Percentiles rank a stretch among this genome's conserved stretches.
These are phyloP conservation scores for Claviceps sorghi DNA, from an alignment of 2,329 filamentous ascomycete genomes.

Conservation along the genomic window DNA sequence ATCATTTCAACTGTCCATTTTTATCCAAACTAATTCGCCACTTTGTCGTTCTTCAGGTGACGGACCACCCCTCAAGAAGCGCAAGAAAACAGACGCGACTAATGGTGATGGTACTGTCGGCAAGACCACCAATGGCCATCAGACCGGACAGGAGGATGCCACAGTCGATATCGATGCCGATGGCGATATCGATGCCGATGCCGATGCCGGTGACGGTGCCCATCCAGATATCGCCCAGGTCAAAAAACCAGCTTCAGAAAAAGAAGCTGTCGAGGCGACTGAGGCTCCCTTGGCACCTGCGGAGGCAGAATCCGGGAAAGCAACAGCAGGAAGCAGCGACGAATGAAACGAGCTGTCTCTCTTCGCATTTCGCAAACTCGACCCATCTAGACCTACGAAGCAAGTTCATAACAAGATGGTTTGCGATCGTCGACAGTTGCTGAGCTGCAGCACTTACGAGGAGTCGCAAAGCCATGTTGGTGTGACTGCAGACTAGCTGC, in stretches of 20 bases:
- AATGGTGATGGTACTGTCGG: slow-evolving; percentile 19
- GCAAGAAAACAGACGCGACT: slow-evolving; percentile 27
- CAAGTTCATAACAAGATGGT: not conserved
- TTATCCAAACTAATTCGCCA: not conserved
- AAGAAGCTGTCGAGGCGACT: slow-evolving; percentile 15
- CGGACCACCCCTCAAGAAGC: slow-evolving; percentile 36
- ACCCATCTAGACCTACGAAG: not conserved
- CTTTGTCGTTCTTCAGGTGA: slow-evolving; percentile 14
- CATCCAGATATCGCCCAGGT: slow-evolving; percentile 4
- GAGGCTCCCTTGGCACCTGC: slow-evolving; percentile 6
- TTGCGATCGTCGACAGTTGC: not conserved
- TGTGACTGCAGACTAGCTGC: slow-evolving; percentile 2
- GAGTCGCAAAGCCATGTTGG: not conserved
- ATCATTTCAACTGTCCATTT: not conserved
- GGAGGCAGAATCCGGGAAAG: slow-evolving; percentile 16
- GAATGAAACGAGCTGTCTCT: slow-evolving; percentile 11
- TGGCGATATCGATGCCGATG: slow-evolving; percentile 16
- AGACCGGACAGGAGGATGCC: slow-evolving; percentile 15
- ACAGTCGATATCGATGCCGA: slow-evolving; percentile 2
- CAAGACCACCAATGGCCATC: slow-evolving; percentile 20
- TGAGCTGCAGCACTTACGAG: not conserved
- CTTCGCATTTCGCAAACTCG: no score
- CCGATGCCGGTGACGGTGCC: not conserved
- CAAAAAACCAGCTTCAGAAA: slow-evolving; percentile 12
- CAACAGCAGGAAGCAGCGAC: slow-evolving; percentile 17